phyloP scores from a whole-genome alignment of 495 filamentous ascomycete species.

The Usnea hakonensis region DNA sequence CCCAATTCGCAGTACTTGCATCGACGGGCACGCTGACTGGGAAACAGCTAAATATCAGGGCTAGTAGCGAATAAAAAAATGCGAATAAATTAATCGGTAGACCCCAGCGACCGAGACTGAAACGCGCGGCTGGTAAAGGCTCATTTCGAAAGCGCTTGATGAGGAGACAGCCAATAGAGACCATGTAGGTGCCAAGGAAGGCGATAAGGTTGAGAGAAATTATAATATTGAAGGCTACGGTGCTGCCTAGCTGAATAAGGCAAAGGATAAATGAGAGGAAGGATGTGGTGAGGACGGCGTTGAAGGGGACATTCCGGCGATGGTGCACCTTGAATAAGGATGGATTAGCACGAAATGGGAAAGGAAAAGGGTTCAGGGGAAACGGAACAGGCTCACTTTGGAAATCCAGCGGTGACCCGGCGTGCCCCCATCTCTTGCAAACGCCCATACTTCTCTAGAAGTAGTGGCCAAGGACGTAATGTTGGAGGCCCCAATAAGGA shows the following conservation, averaged over 20 bases:
- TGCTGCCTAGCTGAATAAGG: slow-evolving; percentile 51
- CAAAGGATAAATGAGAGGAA: slow-evolving; percentile 29
- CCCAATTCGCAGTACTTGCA: slow-evolving; percentile 42
- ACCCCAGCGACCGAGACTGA: slow-evolving; percentile 37
- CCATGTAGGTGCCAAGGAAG: slow-evolving; percentile 35
- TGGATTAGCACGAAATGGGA: not conserved
- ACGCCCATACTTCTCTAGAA: not conserved
- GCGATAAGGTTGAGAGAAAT: slow-evolving; percentile 23
- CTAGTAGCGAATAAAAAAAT: slow-evolving; percentile 33
- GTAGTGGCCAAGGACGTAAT: not conserved
- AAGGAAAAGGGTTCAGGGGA: not conserved
- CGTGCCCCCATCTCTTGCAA: not conserved
- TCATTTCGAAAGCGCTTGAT: slow-evolving; percentile 35
- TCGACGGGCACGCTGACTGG: slow-evolving; percentile 31
- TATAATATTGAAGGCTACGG: slow-evolving; percentile 43
- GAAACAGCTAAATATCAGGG: slow-evolving; percentile 42
- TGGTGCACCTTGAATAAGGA: not conserved
- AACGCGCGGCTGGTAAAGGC: slow-evolving; percentile 34
- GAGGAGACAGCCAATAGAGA: slow-evolving; percentile 35
- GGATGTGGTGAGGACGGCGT: slow-evolving; percentile 31
- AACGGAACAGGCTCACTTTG: not conserved
- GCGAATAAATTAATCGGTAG: slow-evolving; percentile 30
- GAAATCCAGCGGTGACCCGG: slow-evolving; percentile 1
- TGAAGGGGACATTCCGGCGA: slow-evolving; percentile 41
- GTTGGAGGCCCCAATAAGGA: not conserved